Conservation (phyloP, 2,329 filamentous ascomycete genomes). For the Didymella segeticola region DNA sequence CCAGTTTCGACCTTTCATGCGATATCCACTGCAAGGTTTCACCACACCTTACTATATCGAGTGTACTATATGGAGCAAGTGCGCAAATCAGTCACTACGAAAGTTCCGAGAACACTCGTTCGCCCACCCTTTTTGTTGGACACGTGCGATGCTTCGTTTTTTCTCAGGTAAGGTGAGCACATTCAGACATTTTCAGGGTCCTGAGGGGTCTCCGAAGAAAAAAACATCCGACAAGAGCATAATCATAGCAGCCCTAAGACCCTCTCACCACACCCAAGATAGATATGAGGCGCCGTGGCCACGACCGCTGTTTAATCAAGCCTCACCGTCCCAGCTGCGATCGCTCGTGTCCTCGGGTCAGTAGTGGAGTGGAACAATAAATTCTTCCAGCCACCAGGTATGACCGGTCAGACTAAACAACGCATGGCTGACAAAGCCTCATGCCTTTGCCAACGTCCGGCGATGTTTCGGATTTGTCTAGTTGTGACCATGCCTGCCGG, state of each 20-base stretch:
- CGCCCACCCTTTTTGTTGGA: slow-evolving; percentile 8
- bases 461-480: background rate
- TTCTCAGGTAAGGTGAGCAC: background rate
- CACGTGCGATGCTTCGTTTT: slow-evolving; percentile 1
- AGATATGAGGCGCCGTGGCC: background rate
- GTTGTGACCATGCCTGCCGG: background rate
- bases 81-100: background rate
- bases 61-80: background rate
- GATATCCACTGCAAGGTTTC: background rate
- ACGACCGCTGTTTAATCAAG: background rate
- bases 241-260: background rate
- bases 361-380: background rate
- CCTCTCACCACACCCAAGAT: background rate
- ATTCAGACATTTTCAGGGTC: background rate
- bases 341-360: background rate
- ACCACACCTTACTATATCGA: background rate
- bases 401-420: background rate
- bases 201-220: background rate
- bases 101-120: slow-evolving; percentile 8
- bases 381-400: background rate
- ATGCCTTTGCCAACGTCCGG: background rate
- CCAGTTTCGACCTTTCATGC: background rate
- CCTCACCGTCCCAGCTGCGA: background rate
- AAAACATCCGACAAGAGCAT: background rate
- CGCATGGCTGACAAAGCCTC: slow-evolving; percentile 1